Base-by-base conservation (phyloP, 129 eudicot species). In the Artemisia annua region DNA sequence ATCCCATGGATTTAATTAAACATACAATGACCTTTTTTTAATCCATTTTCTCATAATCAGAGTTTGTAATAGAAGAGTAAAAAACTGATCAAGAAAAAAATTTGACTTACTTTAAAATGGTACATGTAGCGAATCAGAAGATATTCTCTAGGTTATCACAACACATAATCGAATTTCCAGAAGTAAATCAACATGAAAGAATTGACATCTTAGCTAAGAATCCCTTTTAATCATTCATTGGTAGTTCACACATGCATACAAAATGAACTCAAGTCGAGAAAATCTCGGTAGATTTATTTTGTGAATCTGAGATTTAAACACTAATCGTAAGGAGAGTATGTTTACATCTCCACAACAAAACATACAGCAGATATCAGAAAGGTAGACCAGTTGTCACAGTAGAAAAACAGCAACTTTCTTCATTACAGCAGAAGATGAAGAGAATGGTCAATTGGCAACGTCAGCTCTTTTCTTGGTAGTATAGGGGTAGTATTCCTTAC, bases 401-500 rank as follows among this genome's bases (percentile, higher is more conserved):
- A 35, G 18, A 8, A 19, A 62, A 10, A 69, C 78, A 49, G 20
- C 53, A n/a, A 59, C 69, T 60, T 72, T 66, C 80, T 63, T 39
- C 72, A 71, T 60, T 65, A 60, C 46, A 74, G 69, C 64, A 52
- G 48, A 43, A 72, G 16, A n/a, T 4, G 30, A 30, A 4, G 24
- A 22, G 46, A 5, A 50, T 17, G 65, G n/a, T 83, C 63, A 83
- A 68, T 83, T 85, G 59, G 80, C 85, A 53, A 75, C 84, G 58
- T 70, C 78, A 9, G 77, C 86, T 87, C 98, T 88, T 78, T 88
- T 88, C 92, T 94, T 89, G 78, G 86, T 82, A 67, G 92, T 87
- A 81, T 94, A 94, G 68, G 95, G 96, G 79, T 94, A 94, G 75
- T 90, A 88, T 75, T 90, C 97, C 82, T 86, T 94, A 59, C 97